phyloP scores from a whole-genome alignment of 208 protist species.

The Wallacemonas sp. region DNA sequence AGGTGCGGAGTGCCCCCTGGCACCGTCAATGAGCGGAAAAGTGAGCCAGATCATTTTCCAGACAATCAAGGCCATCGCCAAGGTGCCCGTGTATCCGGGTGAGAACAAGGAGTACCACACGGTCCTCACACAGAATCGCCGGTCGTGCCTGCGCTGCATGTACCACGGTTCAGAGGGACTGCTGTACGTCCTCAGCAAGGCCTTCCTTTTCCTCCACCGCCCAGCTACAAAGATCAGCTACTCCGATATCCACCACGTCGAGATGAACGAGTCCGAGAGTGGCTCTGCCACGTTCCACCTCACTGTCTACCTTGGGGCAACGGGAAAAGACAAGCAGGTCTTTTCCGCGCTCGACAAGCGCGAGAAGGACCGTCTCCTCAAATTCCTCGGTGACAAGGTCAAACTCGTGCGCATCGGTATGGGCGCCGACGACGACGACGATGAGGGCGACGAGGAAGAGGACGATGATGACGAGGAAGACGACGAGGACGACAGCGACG shows the following conservation, averaged over 20 bases:
- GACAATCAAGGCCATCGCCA: conserved; percentile 74
- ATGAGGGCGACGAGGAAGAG: conserved; percentile 55
- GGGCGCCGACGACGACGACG: conserved; percentile 31
- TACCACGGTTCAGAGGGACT: conserved; percentile 73
- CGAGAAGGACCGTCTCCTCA: conserved; percentile 64
- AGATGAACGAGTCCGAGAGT: conserved; percentile 74
- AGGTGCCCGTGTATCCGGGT: conserved; percentile 71
- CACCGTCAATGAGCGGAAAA: conserved; percentile 74
- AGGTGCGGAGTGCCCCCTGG: conserved; percentile 37
- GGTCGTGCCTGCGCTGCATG: conserved; percentile 76
- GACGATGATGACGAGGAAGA: conserved; percentile 52
- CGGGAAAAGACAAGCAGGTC: conserved; percentile 56
- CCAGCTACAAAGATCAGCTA: conserved; percentile 65
- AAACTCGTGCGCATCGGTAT: conserved; percentile 47
- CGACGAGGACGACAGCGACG: conserved; percentile 35
- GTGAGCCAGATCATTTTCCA: conserved; percentile 87
- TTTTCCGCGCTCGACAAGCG: conserved; percentile 69
- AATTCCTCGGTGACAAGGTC: conserved; percentile 59
- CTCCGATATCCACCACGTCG: conserved; percentile 48
- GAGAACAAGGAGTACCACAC: conserved; percentile 83
- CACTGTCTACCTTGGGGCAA: conserved; percentile 42
- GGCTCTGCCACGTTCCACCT: conserved; percentile 76
- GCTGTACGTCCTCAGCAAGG: conserved; percentile 73
- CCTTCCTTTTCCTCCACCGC: conserved; percentile 82
- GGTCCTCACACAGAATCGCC: conserved; percentile 37